Evolutionary conservation across 352 stramenopile genomes (phyloP), one percentile per base, ranked within the genome.

Genomic region (Phytophthora cryptogea): DNA sequence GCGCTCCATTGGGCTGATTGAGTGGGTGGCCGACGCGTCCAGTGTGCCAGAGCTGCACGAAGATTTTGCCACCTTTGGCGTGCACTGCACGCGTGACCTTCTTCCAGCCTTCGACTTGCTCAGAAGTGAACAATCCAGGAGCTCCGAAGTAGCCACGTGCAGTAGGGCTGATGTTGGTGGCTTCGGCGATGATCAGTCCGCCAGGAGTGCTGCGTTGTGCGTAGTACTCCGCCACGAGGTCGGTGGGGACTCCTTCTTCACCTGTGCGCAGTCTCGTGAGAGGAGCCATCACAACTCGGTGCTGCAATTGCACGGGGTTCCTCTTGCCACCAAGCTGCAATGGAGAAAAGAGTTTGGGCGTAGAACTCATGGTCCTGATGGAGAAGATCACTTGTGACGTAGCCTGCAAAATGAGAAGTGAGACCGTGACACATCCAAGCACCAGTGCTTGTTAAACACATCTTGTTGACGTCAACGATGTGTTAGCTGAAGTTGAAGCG

Each of bases 21-120:
- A 69, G 63, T 8, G 75, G 68, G 52, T 97, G 87, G 8, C 73
- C 52, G 40, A 78, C 65, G 8, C 88, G 76, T 11, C 87, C 90
- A 11, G 78, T 80, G 59, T 97, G 89, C 87, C 87, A 96, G 17
- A 97, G 71, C 74, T 97, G 88, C 45, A 82, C 45, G 50, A 85
- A 92, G 41, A 96, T 95, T 17, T 78, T 78, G 54, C 76, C 83
- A 32, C 71, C 79, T 52, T 92, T 90, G 30, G 51, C 69, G 54
- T 97, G 89, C 31, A 97, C 88, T 11, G 70, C 59, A 37, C 86
- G 54, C 2, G 70, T 78, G 2, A 90, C 62, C 17, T 63, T 61
- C 37, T 86, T 86, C 83, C 83, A 92, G 5, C 39, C 70, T 35
- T 76, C 44, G 48, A 77, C 37, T 54, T 91, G 82, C 17, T 77